These are phyloP conservation scores for Phlyctochytrium bullatum DNA, from an alignment of 192 early-diverging fungal species.

Conservation along the genomic window DNA sequence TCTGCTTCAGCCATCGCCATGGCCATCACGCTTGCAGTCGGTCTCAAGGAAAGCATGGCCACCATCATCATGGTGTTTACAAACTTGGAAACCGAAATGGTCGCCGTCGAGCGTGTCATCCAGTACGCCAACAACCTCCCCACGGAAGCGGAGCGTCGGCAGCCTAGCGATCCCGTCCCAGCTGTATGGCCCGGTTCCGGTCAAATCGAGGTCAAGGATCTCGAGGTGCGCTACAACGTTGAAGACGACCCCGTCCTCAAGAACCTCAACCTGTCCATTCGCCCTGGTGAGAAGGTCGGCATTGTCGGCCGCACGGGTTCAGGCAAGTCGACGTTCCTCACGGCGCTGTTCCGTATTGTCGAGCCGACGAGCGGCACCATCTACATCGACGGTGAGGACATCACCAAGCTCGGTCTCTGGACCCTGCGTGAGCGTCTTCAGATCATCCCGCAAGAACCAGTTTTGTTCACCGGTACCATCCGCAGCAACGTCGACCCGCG, in stretches of 20 bases:
- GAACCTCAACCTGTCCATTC: conserved; percentile 63
- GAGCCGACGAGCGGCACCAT: conserved; percentile 42
- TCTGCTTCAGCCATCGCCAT: conserved; percentile 8
- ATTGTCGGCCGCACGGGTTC: conserved; percentile 44
- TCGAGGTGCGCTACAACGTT: conserved; percentile 21
- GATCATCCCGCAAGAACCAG: conserved; percentile 60
- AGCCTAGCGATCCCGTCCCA: conserved; percentile 29
- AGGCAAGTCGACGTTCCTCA: conserved; percentile 40
- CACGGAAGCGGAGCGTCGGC: conserved; percentile 22
- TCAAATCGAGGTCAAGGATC: conserved; percentile 5
- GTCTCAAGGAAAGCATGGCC: not conserved
- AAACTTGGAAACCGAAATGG: conserved; percentile 35
- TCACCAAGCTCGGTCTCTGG: conserved; percentile 38
- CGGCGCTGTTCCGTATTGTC: conserved; percentile 31
- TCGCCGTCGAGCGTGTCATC: conserved; percentile 48
- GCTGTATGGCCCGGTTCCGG: conserved; percentile 20
- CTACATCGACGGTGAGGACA: conserved; percentile 31
- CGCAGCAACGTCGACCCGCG: conserved; percentile 68
- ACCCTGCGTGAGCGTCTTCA: conserved; percentile 37
- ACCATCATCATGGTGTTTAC: not conserved
- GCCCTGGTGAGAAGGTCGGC: conserved; percentile 62
- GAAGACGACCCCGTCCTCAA: conserved; percentile 57
- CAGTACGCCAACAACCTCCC: conserved; percentile 38
- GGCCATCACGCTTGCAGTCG: not conserved
- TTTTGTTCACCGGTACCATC: conserved; percentile 51